A percentile compares a stretch with the other conserved stretches of the same genome.
phyloP scores from a whole-genome alignment of 1,139 yeast species.

The Taphrina betulina region DNA sequence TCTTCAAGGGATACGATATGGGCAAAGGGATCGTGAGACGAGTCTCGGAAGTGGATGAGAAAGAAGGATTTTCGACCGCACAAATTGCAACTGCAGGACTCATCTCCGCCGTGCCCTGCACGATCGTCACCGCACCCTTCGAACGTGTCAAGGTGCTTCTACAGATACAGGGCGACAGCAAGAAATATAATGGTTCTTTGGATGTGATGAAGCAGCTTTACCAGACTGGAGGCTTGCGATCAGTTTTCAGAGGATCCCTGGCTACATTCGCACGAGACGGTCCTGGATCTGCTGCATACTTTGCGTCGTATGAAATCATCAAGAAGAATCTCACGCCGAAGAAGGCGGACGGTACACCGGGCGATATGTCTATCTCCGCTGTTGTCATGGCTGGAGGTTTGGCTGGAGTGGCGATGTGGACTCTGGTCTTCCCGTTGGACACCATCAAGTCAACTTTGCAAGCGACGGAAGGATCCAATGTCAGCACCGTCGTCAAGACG shows the following conservation, averaged over 20 bases:
- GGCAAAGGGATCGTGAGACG: constrained; percentile 71
- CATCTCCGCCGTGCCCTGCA: constrained; percentile 90
- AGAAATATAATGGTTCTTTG: constrained; percentile 52
- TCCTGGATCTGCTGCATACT: constrained; percentile 96
- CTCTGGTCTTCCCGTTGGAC: constrained; percentile 92
- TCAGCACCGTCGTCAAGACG: constrained; percentile 63
- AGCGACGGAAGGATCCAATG: constrained; percentile 51
- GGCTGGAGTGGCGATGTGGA: constrained; percentile 97
- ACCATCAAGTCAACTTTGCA: constrained; percentile 88
- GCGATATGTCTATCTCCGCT: constrained; percentile 81
- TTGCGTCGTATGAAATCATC: constrained; percentile 86
- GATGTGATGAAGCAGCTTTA: constrained; percentile 70
- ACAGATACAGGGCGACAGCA: constrained; percentile 62
- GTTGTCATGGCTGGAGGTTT: constrained; percentile 88
- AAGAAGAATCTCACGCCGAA: constrained; percentile 64
- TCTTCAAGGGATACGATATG: constrained; percentile 70
- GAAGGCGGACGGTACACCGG: constrained; percentile 55
- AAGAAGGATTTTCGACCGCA: constrained; percentile 54
- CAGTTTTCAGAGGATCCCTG: constrained; percentile 84
- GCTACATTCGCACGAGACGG: constrained; percentile 97
- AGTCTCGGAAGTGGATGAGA: constrained; percentile 48
- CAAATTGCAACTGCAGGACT: constrained; percentile 94
- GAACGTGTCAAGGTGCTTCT: constrained; percentile 93
- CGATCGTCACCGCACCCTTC: constrained; percentile 93
- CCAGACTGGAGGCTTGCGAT: constrained; percentile 75